Conservation (phyloP, 805 yeast species). For the Pichia scutulata region DNA sequence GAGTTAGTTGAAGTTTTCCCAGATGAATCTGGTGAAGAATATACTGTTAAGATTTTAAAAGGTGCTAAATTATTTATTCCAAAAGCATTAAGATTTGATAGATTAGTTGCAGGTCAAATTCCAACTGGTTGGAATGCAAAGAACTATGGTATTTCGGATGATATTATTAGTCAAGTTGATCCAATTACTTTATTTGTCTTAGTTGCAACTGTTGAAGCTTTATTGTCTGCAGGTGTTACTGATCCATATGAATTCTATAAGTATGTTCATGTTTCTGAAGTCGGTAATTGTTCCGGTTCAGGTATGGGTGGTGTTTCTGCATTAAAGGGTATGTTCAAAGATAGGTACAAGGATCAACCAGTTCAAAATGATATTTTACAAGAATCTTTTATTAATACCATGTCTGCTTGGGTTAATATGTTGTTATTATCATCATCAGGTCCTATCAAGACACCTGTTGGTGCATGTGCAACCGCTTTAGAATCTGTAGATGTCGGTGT, state of each 20-base stretch:
- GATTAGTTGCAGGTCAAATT: conserved; percentile 84
- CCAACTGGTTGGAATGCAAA: conserved; percentile 98
- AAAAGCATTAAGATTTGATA: conserved; percentile 68
- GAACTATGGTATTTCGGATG: conserved; percentile 92
- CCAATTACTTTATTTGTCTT: conserved; percentile 88
- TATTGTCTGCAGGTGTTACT: conserved; percentile 88
- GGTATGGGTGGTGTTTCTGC: conserved; percentile 99
- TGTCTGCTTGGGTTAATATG: conserved; percentile 99
- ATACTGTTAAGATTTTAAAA: conserved; percentile 80
- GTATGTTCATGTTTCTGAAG: conserved; percentile 96
- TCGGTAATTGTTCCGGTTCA: conserved; percentile 98
- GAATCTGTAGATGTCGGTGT: conserved; percentile 96
- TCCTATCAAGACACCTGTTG: conserved; percentile 98
- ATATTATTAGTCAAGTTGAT: conserved; percentile 88
- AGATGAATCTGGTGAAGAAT: conserved; percentile 84
- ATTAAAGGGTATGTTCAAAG: conserved; percentile 94
- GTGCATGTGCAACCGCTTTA: conserved; percentile 98
- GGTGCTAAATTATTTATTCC: conserved; percentile 91
- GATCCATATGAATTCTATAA: conserved; percentile 98
- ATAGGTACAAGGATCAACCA: conserved; percentile 85
- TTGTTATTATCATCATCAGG: conserved; percentile 93
- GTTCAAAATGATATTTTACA: conserved; percentile 96
- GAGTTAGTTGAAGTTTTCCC: conserved; percentile 81
- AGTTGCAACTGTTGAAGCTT: conserved; percentile 93
- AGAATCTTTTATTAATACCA: conserved; percentile 97